A percentile compares a stretch with the other conserved stretches of the same genome.
Evolutionary conservation across 345 rosid species (phyloP).

Genomic region (Eucalyptus globulus): DNA sequence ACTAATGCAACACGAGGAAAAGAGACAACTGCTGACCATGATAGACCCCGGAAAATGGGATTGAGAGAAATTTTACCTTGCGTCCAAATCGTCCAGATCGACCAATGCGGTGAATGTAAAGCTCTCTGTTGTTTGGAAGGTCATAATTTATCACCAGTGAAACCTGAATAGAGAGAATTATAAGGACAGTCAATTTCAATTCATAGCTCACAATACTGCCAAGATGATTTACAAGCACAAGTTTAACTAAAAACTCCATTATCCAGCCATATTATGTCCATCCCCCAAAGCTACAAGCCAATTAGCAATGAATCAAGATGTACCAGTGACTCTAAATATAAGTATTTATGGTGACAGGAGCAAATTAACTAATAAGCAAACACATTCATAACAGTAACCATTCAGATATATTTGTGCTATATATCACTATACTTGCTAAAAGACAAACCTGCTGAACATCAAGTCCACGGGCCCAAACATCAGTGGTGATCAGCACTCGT

Average conservation of each 20-base stretch:
- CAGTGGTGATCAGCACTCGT: conserved; percentile 94
- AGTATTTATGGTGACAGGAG: neutral
- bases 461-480: conserved; percentile 97
- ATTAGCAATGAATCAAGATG: neutral
- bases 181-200: neutral
- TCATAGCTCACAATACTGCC: neutral
- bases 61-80: conserved; percentile 40
- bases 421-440: neutral
- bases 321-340: neutral
- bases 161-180: conserved; percentile 27
- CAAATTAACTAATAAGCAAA: neutral
- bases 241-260: neutral
- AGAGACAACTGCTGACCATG: neutral
- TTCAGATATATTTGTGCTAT: neutral
- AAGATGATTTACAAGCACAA: neutral
- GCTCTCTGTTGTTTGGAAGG: conserved; percentile 96
- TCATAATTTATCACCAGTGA: conserved; percentile 94
- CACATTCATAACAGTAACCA: neutral
- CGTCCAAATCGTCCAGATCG: conserved; percentile 99
- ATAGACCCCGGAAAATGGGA: neutral
- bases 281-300: neutral
- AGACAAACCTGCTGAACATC: conserved; percentile 90
- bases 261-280: neutral
- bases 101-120: conserved; percentile 93
- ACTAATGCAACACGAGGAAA: neutral